phyloP scores from a whole-genome alignment of 2,329 filamentous ascomycete genomes.

The Venturia carpophila region DNA sequence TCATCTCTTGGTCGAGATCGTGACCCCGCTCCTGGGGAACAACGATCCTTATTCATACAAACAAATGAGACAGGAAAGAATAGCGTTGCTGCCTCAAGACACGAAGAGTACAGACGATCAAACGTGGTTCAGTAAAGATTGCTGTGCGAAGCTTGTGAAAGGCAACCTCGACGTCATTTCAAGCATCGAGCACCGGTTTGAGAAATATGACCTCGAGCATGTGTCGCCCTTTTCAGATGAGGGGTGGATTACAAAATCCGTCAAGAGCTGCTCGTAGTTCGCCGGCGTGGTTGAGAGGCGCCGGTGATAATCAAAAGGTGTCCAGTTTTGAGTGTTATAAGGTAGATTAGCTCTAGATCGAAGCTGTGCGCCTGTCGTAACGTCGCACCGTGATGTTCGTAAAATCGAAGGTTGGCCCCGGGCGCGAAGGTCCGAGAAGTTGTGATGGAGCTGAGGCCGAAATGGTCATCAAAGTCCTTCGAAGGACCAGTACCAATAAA shows the following conservation, averaged over 20 bases:
- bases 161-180: neutral
- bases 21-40: slow-evolving; percentile 1
- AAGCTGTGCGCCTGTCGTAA: neutral
- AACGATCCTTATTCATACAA: neutral
- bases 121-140: neutral
- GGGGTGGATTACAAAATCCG: no score
- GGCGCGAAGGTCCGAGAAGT: neutral
- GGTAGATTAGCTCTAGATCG: neutral
- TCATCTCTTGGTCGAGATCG: neutral
- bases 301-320: neutral
- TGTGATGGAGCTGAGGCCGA: neutral
- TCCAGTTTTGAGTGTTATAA: neutral
- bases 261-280: neutral
- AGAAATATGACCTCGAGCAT: neutral
- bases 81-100: neutral
- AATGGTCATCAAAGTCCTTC: neutral
- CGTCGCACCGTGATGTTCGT: neutral
- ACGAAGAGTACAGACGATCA: neutral
- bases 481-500: no score
- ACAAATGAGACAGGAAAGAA: neutral
- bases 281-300: neutral
- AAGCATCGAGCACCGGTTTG: neutral
- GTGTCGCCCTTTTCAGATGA: no score
- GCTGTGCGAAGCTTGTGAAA: neutral
- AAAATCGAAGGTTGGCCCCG: no score